Evolutionary conservation across 2,329 filamentous ascomycete genomes (phyloP).

Genomic region (Colletotrichum horii): DNA sequence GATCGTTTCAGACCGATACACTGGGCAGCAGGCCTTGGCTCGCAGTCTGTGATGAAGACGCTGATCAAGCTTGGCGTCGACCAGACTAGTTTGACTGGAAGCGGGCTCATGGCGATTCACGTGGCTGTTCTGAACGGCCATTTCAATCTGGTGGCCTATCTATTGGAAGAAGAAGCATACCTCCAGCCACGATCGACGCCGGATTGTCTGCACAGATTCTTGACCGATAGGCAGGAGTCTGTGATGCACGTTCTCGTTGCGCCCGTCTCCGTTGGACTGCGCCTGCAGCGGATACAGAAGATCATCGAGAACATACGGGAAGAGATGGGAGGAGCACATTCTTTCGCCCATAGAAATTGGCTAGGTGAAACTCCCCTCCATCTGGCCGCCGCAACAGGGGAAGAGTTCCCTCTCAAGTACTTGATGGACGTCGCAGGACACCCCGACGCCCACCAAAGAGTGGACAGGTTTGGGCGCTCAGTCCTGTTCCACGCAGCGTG

Average conservation of each 20-base stretch:
- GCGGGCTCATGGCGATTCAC: not conserved
- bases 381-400: not conserved
- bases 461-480: not conserved
- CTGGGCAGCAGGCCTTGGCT: not conserved
- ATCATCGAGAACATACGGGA: not conserved
- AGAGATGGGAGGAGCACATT: not conserved
- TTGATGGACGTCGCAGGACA: not conserved
- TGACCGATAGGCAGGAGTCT: not conserved
- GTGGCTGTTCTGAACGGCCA: not conserved
- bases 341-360: not conserved
- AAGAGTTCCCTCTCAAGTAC: not conserved
- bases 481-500: slow-evolving; percentile 6
- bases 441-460: not conserved
- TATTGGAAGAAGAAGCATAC: not conserved
- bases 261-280: not conserved
- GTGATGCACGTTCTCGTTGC: not conserved
- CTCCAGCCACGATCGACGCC: not conserved
- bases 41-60: not conserved
- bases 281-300: not conserved
- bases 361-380: not conserved
- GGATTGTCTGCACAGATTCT: not conserved
- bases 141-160: not conserved
- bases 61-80: not conserved
- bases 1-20: slow-evolving; percentile 1
- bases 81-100: not conserved